These are phyloP conservation scores for Pseudopithomyces chartarum DNA, from an alignment of 2,329 filamentous ascomycete species.

Conservation along the genomic window DNA sequence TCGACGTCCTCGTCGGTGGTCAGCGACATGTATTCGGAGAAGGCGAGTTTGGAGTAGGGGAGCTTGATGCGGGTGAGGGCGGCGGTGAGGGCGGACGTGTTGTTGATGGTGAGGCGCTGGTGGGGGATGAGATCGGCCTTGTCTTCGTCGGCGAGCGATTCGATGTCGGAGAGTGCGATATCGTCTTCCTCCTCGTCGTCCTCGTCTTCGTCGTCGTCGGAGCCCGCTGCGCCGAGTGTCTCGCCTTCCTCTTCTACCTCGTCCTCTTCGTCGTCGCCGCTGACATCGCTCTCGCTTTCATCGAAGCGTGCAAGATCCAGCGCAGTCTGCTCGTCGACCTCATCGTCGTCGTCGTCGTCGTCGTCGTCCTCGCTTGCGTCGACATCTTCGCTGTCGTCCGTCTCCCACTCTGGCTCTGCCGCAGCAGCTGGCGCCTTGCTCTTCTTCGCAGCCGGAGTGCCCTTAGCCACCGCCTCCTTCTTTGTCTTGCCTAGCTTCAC, in stretches of 20 bases:
- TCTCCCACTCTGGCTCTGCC: slow-evolving; percentile 37
- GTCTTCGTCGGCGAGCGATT: slow-evolving; percentile 77
- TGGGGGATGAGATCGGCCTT: slow-evolving; percentile 86
- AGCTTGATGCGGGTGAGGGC: slow-evolving; percentile 80
- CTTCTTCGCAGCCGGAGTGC: slow-evolving; percentile 38
- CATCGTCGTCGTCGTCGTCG: slow-evolving; percentile 39
- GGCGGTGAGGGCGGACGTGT: slow-evolving; percentile 81
- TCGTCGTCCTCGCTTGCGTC: slow-evolving; percentile 50
- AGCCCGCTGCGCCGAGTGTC: slow-evolving; percentile 47
- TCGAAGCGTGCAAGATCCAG: slow-evolving; percentile 38
- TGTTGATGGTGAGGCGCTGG: slow-evolving; percentile 96
- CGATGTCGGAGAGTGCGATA: slow-evolving; percentile 86
- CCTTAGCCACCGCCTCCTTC: slow-evolving; percentile 29
- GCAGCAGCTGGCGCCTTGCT: slow-evolving; percentile 39
- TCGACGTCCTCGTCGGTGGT: slow-evolving; percentile 69
- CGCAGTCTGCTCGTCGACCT: slow-evolving; percentile 19
- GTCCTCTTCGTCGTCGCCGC: slow-evolving; percentile 50
- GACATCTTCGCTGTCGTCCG: slow-evolving; percentile 47
- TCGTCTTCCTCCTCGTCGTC: slow-evolving; percentile 82
- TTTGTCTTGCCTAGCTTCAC: slow-evolving; percentile 25
- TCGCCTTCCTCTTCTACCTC: slow-evolving; percentile 54
- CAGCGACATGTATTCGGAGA: slow-evolving; percentile 82
- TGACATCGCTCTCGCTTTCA: slow-evolving; percentile 42
- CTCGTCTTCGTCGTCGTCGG: slow-evolving; percentile 59
- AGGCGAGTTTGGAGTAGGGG: slow-evolving; percentile 71